A percentile compares a stretch with the other conserved stretches of the same genome.
phyloP scores from a whole-genome alignment of 2,329 filamentous ascomycete genomes.

The Colletotrichum liriopes region DNA sequence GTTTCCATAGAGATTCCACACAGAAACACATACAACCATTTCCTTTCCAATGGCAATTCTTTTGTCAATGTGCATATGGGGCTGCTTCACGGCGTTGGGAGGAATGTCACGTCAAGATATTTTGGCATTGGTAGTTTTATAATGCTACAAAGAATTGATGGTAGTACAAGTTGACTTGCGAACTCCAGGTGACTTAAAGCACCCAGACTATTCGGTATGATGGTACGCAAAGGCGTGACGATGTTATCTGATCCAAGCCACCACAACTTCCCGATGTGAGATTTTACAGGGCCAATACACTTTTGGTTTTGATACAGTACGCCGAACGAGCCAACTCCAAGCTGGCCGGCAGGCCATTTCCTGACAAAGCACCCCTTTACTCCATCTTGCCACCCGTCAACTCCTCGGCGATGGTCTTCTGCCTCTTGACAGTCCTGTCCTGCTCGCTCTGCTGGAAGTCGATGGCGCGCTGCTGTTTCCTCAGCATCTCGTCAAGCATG shows the following conservation, averaged over 20 bases:
- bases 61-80: constrained; percentile 39
- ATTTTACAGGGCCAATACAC: constrained; percentile 24
- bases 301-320: constrained; percentile 17
- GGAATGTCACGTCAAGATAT: constrained; percentile 18
- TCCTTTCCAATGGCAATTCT: constrained; percentile 28
- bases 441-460: constrained; percentile 53
- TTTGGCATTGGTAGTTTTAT: constrained; percentile 36
- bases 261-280: constrained; percentile 23
- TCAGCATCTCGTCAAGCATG: constrained; percentile 59
- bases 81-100: constrained; percentile 29
- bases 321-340: constrained; percentile 19
- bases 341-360: constrained; percentile 25
- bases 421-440: constrained; percentile 64
- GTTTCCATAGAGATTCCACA: constrained; percentile 35
- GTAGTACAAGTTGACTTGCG: constrained; percentile 37
- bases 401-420: constrained; percentile 71
- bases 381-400: constrained; percentile 73
- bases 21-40: constrained; percentile 31
- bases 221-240: constrained; percentile 17
- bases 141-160: constrained; percentile 43
- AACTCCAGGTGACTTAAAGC: constrained; percentile 17
- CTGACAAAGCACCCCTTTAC: constrained; percentile 46
- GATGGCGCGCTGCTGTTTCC: constrained; percentile 42
- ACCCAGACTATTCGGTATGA: constrained; percentile 10
- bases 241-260: constrained; percentile 20